phyloP scores from a whole-genome alignment of 306 rosid species.

The Coriaria nepalensis region DNA sequence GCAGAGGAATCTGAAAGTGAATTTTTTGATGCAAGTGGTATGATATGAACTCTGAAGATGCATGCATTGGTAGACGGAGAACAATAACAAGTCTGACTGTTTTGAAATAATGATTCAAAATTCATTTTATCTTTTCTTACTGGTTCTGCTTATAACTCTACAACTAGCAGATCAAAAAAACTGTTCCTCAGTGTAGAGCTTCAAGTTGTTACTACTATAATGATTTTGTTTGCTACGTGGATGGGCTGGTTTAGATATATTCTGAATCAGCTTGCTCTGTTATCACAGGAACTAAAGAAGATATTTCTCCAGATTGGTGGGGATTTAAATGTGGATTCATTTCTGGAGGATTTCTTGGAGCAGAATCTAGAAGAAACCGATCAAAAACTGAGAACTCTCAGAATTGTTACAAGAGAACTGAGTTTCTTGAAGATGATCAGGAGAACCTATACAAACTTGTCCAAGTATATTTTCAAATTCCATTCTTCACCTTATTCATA shows the following conservation, averaged over 20 bases:
- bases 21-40: conserved; percentile 37
- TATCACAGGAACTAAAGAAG: conserved; percentile 32
- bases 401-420: conserved; percentile 40
- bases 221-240: too few relatives aligned
- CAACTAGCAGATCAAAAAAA: too few relatives aligned
- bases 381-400: conserved; percentile 17
- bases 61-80: too few relatives aligned
- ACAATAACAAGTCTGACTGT: too few relatives aligned
- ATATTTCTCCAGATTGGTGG: conserved; percentile 73
- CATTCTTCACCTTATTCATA: background rate
- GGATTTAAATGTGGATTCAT: conserved; percentile 65
- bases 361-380: conserved; percentile 45
- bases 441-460: conserved; percentile 84
- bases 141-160: too few relatives aligned
- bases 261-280: conserved; percentile 15
- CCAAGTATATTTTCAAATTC: conserved; percentile 44
- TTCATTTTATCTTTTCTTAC: too few relatives aligned
- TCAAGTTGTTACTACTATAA: too few relatives aligned
- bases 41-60: background rate
- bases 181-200: too few relatives aligned
- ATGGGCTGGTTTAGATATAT: background rate
- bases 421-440: conserved; percentile 82
- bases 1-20: conserved; percentile 27
- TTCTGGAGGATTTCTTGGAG: conserved; percentile 88
- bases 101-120: too few relatives aligned